phyloP scores from a whole-genome alignment of 1,284 basidiomycete genomes.

The Coniophora puteana region DNA sequence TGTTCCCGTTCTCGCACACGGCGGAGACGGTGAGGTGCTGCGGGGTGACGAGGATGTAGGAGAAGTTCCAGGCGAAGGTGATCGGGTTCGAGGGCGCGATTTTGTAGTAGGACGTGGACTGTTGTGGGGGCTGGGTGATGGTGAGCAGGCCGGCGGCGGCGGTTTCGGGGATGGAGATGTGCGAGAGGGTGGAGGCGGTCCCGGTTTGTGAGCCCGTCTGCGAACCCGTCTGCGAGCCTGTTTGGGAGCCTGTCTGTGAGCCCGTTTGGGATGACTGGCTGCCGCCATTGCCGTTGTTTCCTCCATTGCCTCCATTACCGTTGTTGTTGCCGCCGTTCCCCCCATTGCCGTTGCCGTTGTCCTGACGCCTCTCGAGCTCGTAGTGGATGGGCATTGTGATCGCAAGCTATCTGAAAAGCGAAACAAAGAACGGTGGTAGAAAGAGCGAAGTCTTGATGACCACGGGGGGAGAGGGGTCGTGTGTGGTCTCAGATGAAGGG shows the following conservation, averaged over 20 bases:
- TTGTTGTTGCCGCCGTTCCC: neutral
- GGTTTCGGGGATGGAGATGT: conserved; percentile 48
- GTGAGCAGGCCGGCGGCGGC: conserved; percentile 64
- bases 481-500: no score
- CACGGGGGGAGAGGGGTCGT: conserved; percentile 1
- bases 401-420: conserved; percentile 1
- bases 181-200: conserved; percentile 14
- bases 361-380: conserved; percentile 9
- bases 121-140: conserved; percentile 76
- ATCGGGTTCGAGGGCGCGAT: conserved; percentile 70
- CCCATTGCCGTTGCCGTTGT: conserved; percentile 4
- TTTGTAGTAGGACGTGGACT: conserved; percentile 83
- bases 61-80: conserved; percentile 89
- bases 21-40: conserved; percentile 77
- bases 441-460: conserved; percentile 3
- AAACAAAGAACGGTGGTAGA: neutral
- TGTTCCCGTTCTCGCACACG: conserved; percentile 79
- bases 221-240: conserved; percentile 4
- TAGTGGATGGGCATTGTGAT: neutral
- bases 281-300: conserved; percentile 5
- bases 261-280: conserved; percentile 7
- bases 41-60: conserved; percentile 64
- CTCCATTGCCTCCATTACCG: neutral
- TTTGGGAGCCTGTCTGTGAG: conserved; percentile 6
- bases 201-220: conserved; percentile 8